These are phyloP conservation scores for Oenanthe sinensis DNA, from an alignment of 129 eudicot species.

Conservation along the genomic window DNA sequence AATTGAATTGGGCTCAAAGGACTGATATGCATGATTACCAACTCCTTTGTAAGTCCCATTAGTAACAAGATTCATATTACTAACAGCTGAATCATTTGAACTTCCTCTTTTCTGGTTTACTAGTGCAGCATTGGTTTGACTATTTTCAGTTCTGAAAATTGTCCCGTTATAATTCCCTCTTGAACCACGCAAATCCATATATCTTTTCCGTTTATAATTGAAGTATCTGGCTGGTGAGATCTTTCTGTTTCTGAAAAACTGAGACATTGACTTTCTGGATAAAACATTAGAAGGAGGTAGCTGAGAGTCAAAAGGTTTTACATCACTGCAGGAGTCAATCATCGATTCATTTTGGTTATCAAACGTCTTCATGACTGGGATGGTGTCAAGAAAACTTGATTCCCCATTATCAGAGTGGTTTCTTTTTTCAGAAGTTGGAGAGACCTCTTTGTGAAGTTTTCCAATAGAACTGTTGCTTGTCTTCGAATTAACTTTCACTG, in stretches of 20 bases:
- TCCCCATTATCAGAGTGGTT: slow-evolving; percentile 26
- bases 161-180: slow-evolving; percentile 36
- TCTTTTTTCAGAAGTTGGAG: slow-evolving; percentile 19
- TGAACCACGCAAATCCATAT: slow-evolving; percentile 30
- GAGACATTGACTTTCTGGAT: slow-evolving; percentile 75
- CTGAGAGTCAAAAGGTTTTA: slow-evolving; percentile 63
- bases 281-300: slow-evolving; percentile 69
- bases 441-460: slow-evolving; percentile 1
- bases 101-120: slow-evolving; percentile 13
- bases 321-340: slow-evolving; percentile 22
- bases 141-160: slow-evolving; percentile 10
- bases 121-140: slow-evolving; percentile 10
- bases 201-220: slow-evolving; percentile 44
- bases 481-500: slow-evolving; percentile 10
- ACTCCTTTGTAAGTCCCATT: slow-evolving; percentile 25
- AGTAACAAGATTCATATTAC: slow-evolving; percentile 14
- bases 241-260: slow-evolving; percentile 39
- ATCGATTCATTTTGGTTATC: slow-evolving; percentile 13
- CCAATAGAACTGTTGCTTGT: slow-evolving; percentile 10
- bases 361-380: background rate
- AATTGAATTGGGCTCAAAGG: slow-evolving; percentile 23
- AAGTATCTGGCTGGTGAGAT: slow-evolving; percentile 57
- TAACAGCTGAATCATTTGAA: slow-evolving; percentile 35
- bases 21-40: slow-evolving; percentile 12
- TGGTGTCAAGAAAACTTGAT: slow-evolving; percentile 15